Percentiles rank a stretch among this genome's conserved stretches.
These are phyloP conservation scores for Candida yuanshanica DNA, from an alignment of 805 yeast species.

Conservation along the genomic window DNA sequence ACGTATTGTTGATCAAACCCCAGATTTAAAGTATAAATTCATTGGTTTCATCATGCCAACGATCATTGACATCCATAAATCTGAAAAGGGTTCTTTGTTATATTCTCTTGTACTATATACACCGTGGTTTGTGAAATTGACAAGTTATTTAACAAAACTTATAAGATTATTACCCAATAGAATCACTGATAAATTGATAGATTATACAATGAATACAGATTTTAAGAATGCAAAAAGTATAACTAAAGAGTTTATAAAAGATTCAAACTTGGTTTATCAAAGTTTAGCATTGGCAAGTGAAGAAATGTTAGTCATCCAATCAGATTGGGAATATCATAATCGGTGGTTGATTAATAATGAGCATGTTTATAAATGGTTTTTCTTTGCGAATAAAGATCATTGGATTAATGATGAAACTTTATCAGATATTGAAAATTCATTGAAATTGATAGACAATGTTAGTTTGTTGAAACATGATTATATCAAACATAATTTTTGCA, in stretches of 20 bases:
- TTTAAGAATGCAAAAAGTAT: conserved; percentile 23
- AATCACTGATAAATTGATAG: background rate
- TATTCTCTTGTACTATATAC: conserved; percentile 21
- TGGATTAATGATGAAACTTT: conserved; percentile 59
- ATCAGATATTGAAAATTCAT: conserved; percentile 33
- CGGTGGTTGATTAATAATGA: conserved; percentile 30
- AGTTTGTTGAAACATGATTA: conserved; percentile 27
- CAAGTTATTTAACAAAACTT: conserved; percentile 25
- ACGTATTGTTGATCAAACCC: conserved; percentile 33
- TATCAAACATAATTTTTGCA: conserved; percentile 57
- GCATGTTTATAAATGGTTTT: conserved; percentile 39
- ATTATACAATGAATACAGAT: conserved; percentile 7
- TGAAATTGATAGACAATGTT: conserved; percentile 27
- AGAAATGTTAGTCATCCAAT: conserved; percentile 49
- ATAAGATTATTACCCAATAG: conserved; percentile 24
- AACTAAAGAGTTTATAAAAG: conserved; percentile 35
- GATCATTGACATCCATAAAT: conserved; percentile 49
- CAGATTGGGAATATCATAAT: conserved; percentile 47
- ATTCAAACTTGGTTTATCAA: conserved; percentile 45
- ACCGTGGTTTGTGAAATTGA: conserved; percentile 24
- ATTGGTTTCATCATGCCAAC: conserved; percentile 70
- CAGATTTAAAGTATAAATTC: conserved; percentile 30
- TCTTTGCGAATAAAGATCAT: conserved; percentile 55
- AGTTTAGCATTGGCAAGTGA: conserved; percentile 50
- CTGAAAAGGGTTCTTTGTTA: conserved; percentile 35